Conservation (phyloP, 495 filamentous ascomycete species). For the Clohesyomyces aquaticus region DNA sequence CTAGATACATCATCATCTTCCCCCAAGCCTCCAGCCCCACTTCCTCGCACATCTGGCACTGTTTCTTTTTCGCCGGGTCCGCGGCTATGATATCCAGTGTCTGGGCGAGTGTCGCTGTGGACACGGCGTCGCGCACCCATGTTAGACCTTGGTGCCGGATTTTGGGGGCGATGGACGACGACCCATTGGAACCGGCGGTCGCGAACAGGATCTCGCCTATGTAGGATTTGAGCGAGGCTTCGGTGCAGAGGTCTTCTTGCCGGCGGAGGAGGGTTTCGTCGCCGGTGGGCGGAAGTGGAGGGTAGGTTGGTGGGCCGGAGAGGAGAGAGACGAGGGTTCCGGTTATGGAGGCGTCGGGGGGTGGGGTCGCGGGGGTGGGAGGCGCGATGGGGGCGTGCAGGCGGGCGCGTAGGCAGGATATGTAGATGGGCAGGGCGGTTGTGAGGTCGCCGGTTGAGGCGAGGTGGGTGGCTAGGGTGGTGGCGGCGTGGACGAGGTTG, state of each 20-base stretch:
- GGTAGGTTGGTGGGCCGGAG: slow-evolving; percentile 55
- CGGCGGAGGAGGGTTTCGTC: slow-evolving; percentile 65
- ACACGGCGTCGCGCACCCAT: slow-evolving; percentile 85
- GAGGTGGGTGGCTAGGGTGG: slow-evolving; percentile 74
- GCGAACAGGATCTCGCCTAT: slow-evolving; percentile 94
- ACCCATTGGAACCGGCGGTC: slow-evolving; percentile 52
- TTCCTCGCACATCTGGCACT: slow-evolving; percentile 39
- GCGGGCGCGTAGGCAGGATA: slow-evolving; percentile 79
- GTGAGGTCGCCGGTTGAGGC: slow-evolving; percentile 66
- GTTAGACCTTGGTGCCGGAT: slow-evolving; percentile 71
- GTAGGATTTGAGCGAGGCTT: slow-evolving; percentile 82
- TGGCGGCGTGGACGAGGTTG: slow-evolving; percentile 75
- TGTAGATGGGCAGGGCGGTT: slow-evolving; percentile 78
- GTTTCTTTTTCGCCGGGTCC: slow-evolving; percentile 10
- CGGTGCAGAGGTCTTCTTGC: slow-evolving; percentile 69
- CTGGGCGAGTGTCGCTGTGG: slow-evolving; percentile 57
- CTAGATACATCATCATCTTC: slow-evolving; percentile 38
- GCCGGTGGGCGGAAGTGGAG: slow-evolving; percentile 66
- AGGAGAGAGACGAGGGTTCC: slow-evolving; percentile 29
- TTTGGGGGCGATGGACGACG: slow-evolving; percentile 33
- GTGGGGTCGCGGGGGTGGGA: neutral
- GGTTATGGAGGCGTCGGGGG: slow-evolving; percentile 27
- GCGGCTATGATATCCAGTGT: slow-evolving; percentile 4
- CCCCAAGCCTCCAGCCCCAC: slow-evolving; percentile 39
- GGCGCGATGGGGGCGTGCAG: slow-evolving; percentile 50